Base-by-base conservation (phyloP, 192 early-diverging fungal species). In the Lobosporangium transversale region DNA sequence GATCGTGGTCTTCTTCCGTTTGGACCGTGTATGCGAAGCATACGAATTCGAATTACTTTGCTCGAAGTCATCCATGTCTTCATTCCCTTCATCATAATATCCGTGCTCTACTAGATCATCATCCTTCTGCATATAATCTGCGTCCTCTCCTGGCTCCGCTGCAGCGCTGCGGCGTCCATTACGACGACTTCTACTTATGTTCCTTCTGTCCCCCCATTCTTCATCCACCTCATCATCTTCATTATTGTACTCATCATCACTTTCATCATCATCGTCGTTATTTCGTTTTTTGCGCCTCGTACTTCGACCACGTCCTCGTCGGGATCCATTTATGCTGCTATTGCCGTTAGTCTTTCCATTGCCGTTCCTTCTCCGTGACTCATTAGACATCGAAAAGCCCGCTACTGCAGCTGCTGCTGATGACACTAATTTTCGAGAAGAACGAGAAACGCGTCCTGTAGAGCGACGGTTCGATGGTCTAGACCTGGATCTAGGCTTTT, bases 1-100 rank as follows among this genome's bases (percentile, higher is more conserved):
- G 29, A 76, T 67, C 44, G 44, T 32, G 12, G 73, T 49, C 49
- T 67, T 76, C 47, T 66, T 66, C n/a, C 73, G 73, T 59, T 58
- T 66, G 37, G 37, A 14, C 7, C 37, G 37, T 14, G 14, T 40
- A 40, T 14, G 53, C 7, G 14, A 27, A 48, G 31, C 36, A 45
- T 23, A n/a, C 33, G 3, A 17, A 15, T 21, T 37, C 65, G n/a
- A n/a, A n/a, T n/a, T n/a, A n/a, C n/a, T n/a, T 31, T 48, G 44
- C 21, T 37, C 14, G 40, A 43, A 36, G 37, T 53, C 51, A 45
- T 37, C 52, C n/a, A 53, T 14, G 30, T 66, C 53, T 11, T 42
- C 49, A 21, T 58, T 20, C 1, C 53, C 67, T 1, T 58, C 51
- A 24, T 27, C 27, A 20, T 31, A 4, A 43, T 43, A 0, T 40